Percentiles rank a stretch among this genome's conserved stretches.
Conservation (phyloP, 2,329 filamentous ascomycete species). For the Onygenales sp. region DNA sequence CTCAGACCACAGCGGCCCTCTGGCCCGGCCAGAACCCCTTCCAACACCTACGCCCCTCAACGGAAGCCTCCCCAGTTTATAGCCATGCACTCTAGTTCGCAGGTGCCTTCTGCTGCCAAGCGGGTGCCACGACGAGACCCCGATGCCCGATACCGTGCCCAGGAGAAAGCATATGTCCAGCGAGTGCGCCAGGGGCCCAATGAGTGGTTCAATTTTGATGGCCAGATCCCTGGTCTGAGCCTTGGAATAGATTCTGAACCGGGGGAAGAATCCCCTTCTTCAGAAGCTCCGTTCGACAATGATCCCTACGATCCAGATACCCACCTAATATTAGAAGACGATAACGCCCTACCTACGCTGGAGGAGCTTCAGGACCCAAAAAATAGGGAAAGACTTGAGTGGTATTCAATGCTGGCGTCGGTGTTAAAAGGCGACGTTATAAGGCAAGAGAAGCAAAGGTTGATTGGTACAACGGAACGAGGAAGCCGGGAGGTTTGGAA, state of each 20-base stretch:
- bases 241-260: conserved; percentile 69
- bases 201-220: conserved; percentile 57
- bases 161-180: conserved; percentile 92
- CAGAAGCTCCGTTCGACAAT: conserved; percentile 70
- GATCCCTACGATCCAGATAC: conserved; percentile 87
- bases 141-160: conserved; percentile 65
- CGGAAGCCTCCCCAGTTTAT: conserved; percentile 46
- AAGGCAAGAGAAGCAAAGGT: conserved; percentile 90
- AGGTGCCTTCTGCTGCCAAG: conserved; percentile 49
- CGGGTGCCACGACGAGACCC: conserved; percentile 51
- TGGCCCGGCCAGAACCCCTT: conserved; percentile 62
- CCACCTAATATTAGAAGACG: conserved; percentile 83
- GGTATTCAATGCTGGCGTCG: conserved; percentile 95
- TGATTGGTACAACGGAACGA: conserved; percentile 73
- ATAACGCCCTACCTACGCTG: conserved; percentile 76
- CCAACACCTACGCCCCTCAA: conserved; percentile 64
- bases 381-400: conserved; percentile 85
- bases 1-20: conserved; percentile 55
- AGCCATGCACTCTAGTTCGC: conserved; percentile 37
- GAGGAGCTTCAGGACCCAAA: conserved; percentile 84
- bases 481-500: conserved; percentile 60
- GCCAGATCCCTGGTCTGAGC: conserved; percentile 46
- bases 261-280: conserved; percentile 82
- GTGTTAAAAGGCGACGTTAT: conserved; percentile 95
- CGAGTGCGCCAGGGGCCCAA: conserved; percentile 75